A percentile compares a stretch with the other conserved stretches of the same genome.
phyloP scores from a whole-genome alignment of 1,139 yeast species.

The Pichia sp. region DNA sequence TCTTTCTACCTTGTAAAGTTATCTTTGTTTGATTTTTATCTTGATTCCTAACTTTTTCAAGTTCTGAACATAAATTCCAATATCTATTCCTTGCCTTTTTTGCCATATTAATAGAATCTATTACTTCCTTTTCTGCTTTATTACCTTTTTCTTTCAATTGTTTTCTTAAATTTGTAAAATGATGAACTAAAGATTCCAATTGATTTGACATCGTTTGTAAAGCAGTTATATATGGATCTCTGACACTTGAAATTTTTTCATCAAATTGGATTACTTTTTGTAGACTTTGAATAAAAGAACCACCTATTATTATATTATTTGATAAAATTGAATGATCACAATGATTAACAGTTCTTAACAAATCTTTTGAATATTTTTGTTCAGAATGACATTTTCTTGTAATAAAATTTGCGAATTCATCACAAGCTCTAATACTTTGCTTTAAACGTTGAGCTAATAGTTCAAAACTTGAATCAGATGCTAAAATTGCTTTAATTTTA shows the following conservation, averaged over 20 bases:
- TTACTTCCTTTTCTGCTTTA: slow-evolving; percentile 74
- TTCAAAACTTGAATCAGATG: slow-evolving; percentile 58
- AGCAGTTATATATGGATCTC: slow-evolving; percentile 70
- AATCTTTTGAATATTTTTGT: slow-evolving; percentile 68
- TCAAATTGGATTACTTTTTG: slow-evolving; percentile 70
- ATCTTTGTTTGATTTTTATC: slow-evolving; percentile 83
- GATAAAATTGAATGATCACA: slow-evolving; percentile 38
- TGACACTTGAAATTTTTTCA: slow-evolving; percentile 63
- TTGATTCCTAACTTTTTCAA: slow-evolving; percentile 65
- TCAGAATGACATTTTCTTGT: slow-evolving; percentile 75
- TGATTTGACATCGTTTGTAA: slow-evolving; percentile 84
- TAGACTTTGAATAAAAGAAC: slow-evolving; percentile 62
- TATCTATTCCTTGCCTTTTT: slow-evolving; percentile 86
- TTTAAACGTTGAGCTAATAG: slow-evolving; percentile 67
- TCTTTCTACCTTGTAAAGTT: slow-evolving; percentile 67
- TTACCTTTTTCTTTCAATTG: slow-evolving; percentile 73
- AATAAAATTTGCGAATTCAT: slow-evolving; percentile 73
- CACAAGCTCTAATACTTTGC: slow-evolving; percentile 73
- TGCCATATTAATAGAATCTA: slow-evolving; percentile 74
- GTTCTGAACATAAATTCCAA: slow-evolving; percentile 73
- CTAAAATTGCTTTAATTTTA: slow-evolving; percentile 41
- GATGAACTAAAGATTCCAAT: slow-evolving; percentile 60
- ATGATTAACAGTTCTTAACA: slow-evolving; percentile 57
- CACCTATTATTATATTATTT: slow-evolving; percentile 46
- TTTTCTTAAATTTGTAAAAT: slow-evolving; percentile 69